Percentiles rank a stretch among this genome's conserved stretches.
Conservation (phyloP, 2,329 filamentous ascomycete genomes). For the Aspergillus pseudoterreus region DNA sequence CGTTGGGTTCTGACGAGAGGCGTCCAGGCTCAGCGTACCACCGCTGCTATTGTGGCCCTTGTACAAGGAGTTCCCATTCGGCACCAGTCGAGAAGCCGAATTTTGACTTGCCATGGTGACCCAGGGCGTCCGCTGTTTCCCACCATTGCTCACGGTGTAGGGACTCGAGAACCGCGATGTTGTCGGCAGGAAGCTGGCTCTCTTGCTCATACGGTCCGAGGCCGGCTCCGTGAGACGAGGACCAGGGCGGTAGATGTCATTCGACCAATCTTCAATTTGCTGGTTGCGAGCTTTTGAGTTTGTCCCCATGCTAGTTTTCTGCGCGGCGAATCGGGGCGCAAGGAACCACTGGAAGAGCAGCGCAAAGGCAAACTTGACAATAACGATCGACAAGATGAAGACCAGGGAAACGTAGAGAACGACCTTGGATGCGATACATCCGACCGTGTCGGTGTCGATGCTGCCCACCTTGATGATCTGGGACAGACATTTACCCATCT, state of each 20-base stretch:
- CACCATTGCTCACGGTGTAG: constrained; percentile 67
- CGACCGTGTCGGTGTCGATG: constrained; percentile 92
- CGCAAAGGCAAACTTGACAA: constrained; percentile 81
- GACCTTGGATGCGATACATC: constrained; percentile 95
- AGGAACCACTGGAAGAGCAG: constrained; percentile 96
- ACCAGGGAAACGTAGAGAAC: constrained; percentile 90
- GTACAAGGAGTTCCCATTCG: constrained; percentile 62
- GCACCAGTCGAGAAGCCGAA: constrained; percentile 68
- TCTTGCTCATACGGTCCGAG: constrained; percentile 71
- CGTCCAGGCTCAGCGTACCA: constrained; percentile 50
- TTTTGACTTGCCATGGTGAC: constrained; percentile 95
- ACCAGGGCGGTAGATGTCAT: constrained; percentile 93
- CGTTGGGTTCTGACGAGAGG: constrained; percentile 36
- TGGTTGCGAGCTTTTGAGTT: constrained; percentile 80
- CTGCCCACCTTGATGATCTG: constrained; percentile 95
- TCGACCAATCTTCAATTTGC: constrained; percentile 96
- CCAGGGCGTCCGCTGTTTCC: constrained; percentile 56
- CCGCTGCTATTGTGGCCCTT: constrained; percentile 56
- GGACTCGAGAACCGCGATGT: constrained; percentile 93
- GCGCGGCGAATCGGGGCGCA: constrained; percentile 76
- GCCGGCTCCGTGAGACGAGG: constrained; percentile 70
- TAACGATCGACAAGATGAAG: constrained; percentile 87
- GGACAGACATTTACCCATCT: constrained; percentile 78
- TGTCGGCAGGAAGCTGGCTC: constrained; percentile 83
- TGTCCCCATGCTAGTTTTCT: constrained; percentile 77